phyloP scores from a whole-genome alignment of 176 grass and related monocot genomes.

The Carex cristatella region DNA sequence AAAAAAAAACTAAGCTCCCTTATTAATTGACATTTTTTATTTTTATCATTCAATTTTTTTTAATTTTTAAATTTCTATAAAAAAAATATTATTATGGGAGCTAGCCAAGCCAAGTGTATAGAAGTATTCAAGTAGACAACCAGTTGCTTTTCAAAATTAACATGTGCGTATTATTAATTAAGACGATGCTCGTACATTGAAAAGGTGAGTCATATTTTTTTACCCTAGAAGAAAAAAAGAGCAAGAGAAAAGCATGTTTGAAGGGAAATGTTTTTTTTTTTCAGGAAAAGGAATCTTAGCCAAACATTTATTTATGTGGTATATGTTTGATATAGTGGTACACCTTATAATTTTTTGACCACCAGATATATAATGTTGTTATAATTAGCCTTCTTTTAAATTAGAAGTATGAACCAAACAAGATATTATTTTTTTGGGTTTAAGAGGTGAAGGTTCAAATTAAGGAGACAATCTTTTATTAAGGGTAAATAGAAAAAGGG shows the following conservation, averaged over 20 bases:
- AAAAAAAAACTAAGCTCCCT: too few relatives aligned
- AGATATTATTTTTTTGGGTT: background rate
- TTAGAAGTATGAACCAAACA: background rate
- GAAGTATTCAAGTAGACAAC: background rate
- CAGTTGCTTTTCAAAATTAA: background rate
- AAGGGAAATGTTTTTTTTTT: background rate
- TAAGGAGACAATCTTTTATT: background rate
- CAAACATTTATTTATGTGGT: background rate
- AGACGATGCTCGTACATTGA: background rate
- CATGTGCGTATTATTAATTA: background rate
- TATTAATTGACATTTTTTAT: too few relatives aligned
- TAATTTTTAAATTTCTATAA: too few relatives aligned
- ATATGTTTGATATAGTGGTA: background rate
- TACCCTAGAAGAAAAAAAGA: background rate
- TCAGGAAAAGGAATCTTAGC: background rate
- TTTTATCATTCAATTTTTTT: too few relatives aligned
- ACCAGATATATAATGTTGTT: background rate
- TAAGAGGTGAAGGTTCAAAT: constrained; percentile 4
- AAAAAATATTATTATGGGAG: background rate
- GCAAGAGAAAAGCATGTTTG: background rate
- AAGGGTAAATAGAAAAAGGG: background rate
- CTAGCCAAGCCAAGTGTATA: background rate
- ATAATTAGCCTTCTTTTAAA: background rate
- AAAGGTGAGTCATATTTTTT: background rate
- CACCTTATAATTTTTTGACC: background rate